Evolutionary conservation across 139 green algal genomes (phyloP).

Genomic region (Tetraselmis striata): DNA sequence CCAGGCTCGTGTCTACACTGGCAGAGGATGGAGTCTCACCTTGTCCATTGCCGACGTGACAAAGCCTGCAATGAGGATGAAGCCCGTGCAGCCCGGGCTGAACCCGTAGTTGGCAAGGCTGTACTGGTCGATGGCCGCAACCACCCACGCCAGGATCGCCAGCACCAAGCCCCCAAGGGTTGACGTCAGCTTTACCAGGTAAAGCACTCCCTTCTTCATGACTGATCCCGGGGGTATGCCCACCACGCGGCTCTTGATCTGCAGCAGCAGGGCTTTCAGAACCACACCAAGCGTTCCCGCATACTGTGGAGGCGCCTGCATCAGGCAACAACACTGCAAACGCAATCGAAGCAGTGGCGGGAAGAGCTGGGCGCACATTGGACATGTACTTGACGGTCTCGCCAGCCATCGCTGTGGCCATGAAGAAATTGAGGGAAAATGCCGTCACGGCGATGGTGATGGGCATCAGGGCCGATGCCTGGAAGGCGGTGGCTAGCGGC

Average conservation of each 20-base stretch:
- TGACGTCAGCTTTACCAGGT: neutral
- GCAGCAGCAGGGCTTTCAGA: too few relatives aligned
- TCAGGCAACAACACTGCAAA: too few relatives aligned
- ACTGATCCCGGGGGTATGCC: neutral
- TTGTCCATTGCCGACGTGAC: neutral
- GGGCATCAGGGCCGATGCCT: neutral
- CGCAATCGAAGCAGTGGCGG: too few relatives aligned
- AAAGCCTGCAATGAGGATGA: neutral
- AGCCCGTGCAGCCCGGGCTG: neutral
- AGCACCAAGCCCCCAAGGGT: neutral
- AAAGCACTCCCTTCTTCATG: neutral
- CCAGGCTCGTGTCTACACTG: too few relatives aligned
- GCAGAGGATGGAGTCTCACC: neutral
- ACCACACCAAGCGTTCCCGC: too few relatives aligned
- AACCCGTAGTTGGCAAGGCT: neutral
- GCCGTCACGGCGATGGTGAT: neutral
- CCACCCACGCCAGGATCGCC: neutral
- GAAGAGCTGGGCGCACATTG: neutral
- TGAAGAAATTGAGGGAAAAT: neutral
- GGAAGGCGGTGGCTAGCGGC: neutral
- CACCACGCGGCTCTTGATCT: neutral
- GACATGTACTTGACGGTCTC: neutral
- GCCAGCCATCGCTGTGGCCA: neutral
- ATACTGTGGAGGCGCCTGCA: too few relatives aligned
- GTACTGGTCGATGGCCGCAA: neutral